Percentiles rank a stretch among this genome's conserved stretches.
phyloP scores from a whole-genome alignment of 2,329 filamentous ascomycete genomes.

The Diaporthe citrichinensis region DNA sequence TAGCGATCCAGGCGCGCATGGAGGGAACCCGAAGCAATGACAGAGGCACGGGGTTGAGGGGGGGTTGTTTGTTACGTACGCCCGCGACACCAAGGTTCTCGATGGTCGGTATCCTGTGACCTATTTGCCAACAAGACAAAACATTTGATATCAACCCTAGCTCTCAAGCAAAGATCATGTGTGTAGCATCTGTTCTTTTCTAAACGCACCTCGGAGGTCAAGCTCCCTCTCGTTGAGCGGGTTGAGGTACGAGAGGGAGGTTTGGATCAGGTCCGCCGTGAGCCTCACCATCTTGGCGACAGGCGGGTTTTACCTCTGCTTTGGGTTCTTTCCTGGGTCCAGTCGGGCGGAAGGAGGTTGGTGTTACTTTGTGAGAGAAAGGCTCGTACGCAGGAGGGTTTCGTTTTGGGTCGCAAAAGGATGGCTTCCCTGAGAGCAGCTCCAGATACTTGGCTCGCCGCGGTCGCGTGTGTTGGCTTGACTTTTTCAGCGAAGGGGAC shows the following conservation, averaged over 20 bases:
- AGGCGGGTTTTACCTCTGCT: conserved; percentile 41
- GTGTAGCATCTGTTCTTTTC: conserved; percentile 99
- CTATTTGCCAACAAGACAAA: conserved; percentile 72
- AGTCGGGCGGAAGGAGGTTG: background rate
- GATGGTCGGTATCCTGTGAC: conserved; percentile 96
- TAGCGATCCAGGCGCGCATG: background rate
- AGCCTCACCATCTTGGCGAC: conserved; percentile 80
- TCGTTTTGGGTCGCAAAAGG: background rate
- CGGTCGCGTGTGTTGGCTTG: conserved; percentile 35
- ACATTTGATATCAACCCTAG: conserved; percentile 84
- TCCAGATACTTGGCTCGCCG: conserved; percentile 19
- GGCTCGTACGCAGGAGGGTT: background rate
- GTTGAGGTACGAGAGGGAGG: conserved; percentile 97
- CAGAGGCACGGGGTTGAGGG: background rate
- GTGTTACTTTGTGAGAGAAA: background rate
- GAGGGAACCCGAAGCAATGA: background rate
- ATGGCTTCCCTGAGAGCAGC: background rate
- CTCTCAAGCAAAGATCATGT: conserved; percentile 66
- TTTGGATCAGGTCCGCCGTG: conserved; percentile 93
- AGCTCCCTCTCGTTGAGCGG: conserved; percentile 98
- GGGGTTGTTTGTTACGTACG: conserved; percentile 66
- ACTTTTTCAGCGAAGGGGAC: conserved; percentile 17
- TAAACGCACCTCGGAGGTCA: conserved; percentile 96
- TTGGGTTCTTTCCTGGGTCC: conserved; percentile 12
- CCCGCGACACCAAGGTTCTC: conserved; percentile 97